Percentiles rank a stretch among this genome's conserved stretches.
Evolutionary conservation across 768 basidiomycete species (phyloP).

Genomic region (Suillus cothurnatus): DNA sequence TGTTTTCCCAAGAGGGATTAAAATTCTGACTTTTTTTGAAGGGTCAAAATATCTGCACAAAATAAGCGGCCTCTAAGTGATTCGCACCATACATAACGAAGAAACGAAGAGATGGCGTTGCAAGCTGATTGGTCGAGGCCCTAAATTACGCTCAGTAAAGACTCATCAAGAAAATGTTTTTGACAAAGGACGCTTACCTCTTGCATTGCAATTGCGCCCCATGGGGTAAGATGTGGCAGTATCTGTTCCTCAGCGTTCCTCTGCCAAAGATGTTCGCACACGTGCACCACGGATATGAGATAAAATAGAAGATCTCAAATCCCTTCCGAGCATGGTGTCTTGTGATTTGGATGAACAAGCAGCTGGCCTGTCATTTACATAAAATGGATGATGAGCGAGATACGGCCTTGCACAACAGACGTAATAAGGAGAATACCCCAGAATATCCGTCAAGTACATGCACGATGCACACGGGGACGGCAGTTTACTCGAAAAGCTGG

Average conservation of each 20-base stretch:
- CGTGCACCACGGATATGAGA: not conserved
- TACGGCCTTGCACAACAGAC: not conserved
- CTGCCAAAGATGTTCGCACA: not conserved
- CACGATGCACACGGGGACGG: not conserved
- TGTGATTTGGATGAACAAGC: not conserved
- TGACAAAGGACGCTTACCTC: not conserved
- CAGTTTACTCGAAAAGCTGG: not conserved
- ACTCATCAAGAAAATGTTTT: not conserved
- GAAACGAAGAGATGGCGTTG: not conserved
- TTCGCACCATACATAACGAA: too few relatives aligned
- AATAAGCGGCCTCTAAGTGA: too few relatives aligned
- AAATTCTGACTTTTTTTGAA: too few relatives aligned
- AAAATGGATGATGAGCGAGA: not conserved
- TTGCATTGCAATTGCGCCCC: not conserved
- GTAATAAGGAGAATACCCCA: not conserved
- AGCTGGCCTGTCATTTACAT: not conserved
- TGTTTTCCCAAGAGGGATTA: too few relatives aligned
- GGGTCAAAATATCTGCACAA: too few relatives aligned
- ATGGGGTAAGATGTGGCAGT: not conserved
- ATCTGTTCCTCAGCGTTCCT: not conserved
- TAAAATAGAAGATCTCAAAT: not conserved
- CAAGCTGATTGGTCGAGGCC: not conserved
- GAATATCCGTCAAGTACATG: not conserved
- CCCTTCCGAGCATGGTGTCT: not conserved
- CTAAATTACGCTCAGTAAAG: not conserved